phyloP scores from a whole-genome alignment of 345 rosid genomes.

The Cardamine resedifolia region DNA sequence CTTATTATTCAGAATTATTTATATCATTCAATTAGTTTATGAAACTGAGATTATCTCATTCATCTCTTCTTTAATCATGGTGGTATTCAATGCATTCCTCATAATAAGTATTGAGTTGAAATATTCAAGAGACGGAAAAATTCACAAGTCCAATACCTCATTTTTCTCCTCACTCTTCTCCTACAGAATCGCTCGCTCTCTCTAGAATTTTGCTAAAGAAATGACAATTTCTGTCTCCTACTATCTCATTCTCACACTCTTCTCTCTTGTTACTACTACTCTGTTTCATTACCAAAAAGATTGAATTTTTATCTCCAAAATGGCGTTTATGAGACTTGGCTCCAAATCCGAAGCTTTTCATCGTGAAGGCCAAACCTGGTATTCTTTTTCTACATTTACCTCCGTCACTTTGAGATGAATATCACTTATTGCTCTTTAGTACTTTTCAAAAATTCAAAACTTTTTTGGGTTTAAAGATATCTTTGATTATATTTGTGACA shows the following conservation, averaged over 20 bases:
- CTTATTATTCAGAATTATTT: too few species aligned
- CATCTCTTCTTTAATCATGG: too few species aligned
- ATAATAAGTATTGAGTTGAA: slow-evolving; percentile 3
- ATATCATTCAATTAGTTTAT: too few species aligned
- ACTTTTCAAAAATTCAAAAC: neutral
- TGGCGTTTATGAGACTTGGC: slow-evolving; percentile 77
- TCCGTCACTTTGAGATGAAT: neutral
- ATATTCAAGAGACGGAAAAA: slow-evolving; percentile 31
- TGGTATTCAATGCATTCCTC: neutral
- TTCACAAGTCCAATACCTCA: slow-evolving; percentile 21
- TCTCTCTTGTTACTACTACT: slow-evolving; percentile 1
- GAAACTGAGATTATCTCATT: neutral
- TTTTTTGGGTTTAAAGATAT: neutral
- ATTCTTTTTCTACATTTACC: slow-evolving; percentile 14
- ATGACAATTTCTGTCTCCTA: neutral
- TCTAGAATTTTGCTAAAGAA: slow-evolving; percentile 13
- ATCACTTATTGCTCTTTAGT: neutral
- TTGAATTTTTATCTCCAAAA: slow-evolving; percentile 21
- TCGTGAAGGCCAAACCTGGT: slow-evolving; percentile 65
- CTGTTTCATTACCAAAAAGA: slow-evolving; percentile 13
- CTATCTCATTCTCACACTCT: neutral
- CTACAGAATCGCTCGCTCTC: slow-evolving; percentile 46
- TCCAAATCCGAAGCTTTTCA: slow-evolving; percentile 71
- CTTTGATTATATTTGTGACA: neutral
- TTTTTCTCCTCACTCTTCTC: slow-evolving; percentile 40